These are phyloP conservation scores for Suillus sp. DNA, from an alignment of 768 basidiomycete genomes.

Conservation along the genomic window DNA sequence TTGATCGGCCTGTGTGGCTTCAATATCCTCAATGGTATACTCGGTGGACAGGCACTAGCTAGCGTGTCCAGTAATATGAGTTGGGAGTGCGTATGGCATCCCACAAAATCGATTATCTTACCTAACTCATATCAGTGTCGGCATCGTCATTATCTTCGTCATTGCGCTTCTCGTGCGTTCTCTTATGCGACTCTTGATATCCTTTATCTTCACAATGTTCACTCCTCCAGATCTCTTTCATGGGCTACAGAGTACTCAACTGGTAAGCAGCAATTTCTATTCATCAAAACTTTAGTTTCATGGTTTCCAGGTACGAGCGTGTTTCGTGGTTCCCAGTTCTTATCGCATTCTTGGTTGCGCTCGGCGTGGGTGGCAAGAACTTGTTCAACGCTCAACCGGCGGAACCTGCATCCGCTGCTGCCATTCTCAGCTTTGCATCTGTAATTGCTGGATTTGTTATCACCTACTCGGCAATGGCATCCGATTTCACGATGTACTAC, in stretches of 20 bases:
- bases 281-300: background rate
- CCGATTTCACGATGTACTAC: constrained; percentile 79
- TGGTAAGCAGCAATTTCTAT: constrained; percentile 37
- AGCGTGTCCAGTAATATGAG: constrained; percentile 54
- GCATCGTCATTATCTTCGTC: constrained; percentile 76
- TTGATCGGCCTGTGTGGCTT: constrained; percentile 64
- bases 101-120: constrained; percentile 16
- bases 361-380: constrained; percentile 76
- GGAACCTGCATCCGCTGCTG: constrained; percentile 53
- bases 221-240: constrained; percentile 57
- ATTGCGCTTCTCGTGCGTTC: constrained; percentile 60
- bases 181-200: constrained; percentile 8
- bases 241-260: constrained; percentile 63
- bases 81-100: constrained; percentile 44
- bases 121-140: constrained; percentile 50
- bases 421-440: constrained; percentile 66
- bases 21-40: constrained; percentile 65
- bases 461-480: constrained; percentile 59
- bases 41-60: constrained; percentile 68
- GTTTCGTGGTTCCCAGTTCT: constrained; percentile 77
- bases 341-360: constrained; percentile 68
- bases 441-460: constrained; percentile 75
- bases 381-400: constrained; percentile 49
- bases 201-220: constrained; percentile 9
- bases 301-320: constrained; percentile 61